phyloP scores from a whole-genome alignment of 768 basidiomycete genomes.

The Leccinum truebloodii region DNA sequence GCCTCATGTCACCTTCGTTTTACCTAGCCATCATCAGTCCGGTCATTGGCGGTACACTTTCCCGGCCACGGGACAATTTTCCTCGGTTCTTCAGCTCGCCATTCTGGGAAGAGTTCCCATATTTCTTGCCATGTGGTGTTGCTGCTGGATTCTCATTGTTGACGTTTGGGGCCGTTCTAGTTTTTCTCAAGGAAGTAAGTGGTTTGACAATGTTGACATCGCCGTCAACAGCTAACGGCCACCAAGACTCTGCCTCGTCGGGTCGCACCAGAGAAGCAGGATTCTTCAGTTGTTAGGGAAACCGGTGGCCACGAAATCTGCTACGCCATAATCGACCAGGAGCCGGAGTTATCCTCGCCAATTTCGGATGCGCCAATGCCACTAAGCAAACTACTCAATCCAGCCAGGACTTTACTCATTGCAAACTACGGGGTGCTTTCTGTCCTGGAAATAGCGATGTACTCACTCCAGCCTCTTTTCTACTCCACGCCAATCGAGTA shows the following conservation, averaged over 20 bases:
- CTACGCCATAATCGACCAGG: conserved; percentile 16
- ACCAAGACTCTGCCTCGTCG: conserved; percentile 21
- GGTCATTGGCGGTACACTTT: conserved; percentile 57
- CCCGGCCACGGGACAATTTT: conserved; percentile 58
- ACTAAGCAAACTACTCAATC: conserved; percentile 32
- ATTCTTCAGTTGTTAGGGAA: conserved; percentile 15
- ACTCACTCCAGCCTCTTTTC: conserved; percentile 41
- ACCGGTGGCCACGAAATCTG: conserved; percentile 7
- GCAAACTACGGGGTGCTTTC: conserved; percentile 42
- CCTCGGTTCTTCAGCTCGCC: conserved; percentile 47
- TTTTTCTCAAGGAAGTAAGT: conserved; percentile 35
- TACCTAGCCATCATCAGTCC: conserved; percentile 38
- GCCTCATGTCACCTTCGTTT: neutral
- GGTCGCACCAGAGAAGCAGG: conserved; percentile 15
- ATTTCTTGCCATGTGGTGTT: conserved; percentile 42
- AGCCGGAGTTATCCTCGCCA: conserved; percentile 2
- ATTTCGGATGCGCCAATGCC: conserved; percentile 22
- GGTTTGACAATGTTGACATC: neutral
- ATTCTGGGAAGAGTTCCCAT: conserved; percentile 47
- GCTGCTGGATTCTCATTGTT: conserved; percentile 29
- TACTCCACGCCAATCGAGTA: conserved; percentile 36
- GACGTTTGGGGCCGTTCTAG: conserved; percentile 20
- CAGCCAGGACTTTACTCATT: conserved; percentile 33
- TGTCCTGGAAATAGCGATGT: conserved; percentile 34
- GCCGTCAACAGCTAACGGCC: conserved; percentile 5